Conservation (phyloP, 106 monocot genomes). For the Chionographis japonica region DNA sequence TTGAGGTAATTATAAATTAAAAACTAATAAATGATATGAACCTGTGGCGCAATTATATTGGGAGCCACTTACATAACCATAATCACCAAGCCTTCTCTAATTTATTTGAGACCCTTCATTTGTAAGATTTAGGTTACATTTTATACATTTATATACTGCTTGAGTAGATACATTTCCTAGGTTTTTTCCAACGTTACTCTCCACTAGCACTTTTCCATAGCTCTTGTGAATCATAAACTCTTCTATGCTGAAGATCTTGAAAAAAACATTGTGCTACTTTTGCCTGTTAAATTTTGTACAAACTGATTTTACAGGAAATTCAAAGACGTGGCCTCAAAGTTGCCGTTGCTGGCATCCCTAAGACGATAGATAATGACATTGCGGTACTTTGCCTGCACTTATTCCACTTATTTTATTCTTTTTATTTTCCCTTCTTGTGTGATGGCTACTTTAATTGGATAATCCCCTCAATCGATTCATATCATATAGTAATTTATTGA, state of each 20-base stretch:
- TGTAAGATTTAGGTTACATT: not conserved
- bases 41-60: too few relatives aligned
- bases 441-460: not conserved
- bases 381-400: constrained; percentile 29
- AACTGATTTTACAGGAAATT: constrained; percentile 38
- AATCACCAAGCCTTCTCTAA: not conserved
- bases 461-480: not conserved
- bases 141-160: too few relatives aligned
- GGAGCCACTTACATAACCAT: too few relatives aligned
- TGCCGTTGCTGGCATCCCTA: constrained; percentile 63
- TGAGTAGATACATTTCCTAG: too few relatives aligned
- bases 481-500: not conserved
- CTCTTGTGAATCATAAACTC: too few relatives aligned
- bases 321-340: constrained; percentile 60
- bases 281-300: not conserved
- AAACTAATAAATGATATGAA: not conserved
- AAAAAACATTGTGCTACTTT: too few relatives aligned
- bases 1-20: constrained; percentile 45
- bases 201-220: too few relatives aligned
- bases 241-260: too few relatives aligned
- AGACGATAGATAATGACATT: constrained; percentile 79
- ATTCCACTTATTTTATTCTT: not conserved
- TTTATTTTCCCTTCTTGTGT: not conserved
- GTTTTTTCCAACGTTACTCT: too few relatives aligned
- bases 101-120: not conserved